Evolutionary conservation across 257 asterid species (phyloP), one percentile per base, ranked within the genome.

Genomic region (Lycium ferocissimum): DNA sequence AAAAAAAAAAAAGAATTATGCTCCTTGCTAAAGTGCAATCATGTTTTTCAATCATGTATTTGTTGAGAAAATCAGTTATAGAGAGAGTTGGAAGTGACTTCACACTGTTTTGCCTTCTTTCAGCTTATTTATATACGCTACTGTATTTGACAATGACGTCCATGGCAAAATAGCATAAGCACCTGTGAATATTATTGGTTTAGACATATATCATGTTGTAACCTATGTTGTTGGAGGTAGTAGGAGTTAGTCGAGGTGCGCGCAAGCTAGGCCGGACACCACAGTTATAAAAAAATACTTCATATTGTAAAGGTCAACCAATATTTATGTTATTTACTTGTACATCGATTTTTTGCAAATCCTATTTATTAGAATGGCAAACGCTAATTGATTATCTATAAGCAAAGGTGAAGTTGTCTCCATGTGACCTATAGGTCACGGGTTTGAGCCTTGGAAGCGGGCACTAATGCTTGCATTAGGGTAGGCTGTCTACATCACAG

Each of bases 101-200:
- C 80, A 45, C 38, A 20, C 17, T 72, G 58, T 72, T 72, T 72
- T 72, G 37, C 80, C 58, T n/a, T n/a, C 80, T 45, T 72, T 66
- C 47, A 2, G 40, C 47, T 66, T 66, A 66, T 66, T 33, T 66
- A 33, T 22, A 22, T 66, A 40, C 13, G 57, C 38, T 72, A 43
- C 57, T 10, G 57, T 45, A 72, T 47, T 72, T 71, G 33, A 72
- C 57, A 7, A 72, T 43, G 80, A 45, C 11, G 9, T 72, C 58
- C 17, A 26, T 72, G 80, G 38, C 22, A 43, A 47, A 72, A n/a
- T 47, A 72, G 80, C 80, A 72, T 72, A 45, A 18, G 18, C 79
- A 47, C 15, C 10, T 72, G 80, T n/a, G 58, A 26, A 72, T 72
- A 72, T 45, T 22, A 43, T n/a, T 72, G 37, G 18, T 45, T 43